Evolutionary conservation across 1,284 basidiomycete species (phyloP), one percentile per base, ranked within the genome.

Genomic region (Ustilago shanxiensis): DNA sequence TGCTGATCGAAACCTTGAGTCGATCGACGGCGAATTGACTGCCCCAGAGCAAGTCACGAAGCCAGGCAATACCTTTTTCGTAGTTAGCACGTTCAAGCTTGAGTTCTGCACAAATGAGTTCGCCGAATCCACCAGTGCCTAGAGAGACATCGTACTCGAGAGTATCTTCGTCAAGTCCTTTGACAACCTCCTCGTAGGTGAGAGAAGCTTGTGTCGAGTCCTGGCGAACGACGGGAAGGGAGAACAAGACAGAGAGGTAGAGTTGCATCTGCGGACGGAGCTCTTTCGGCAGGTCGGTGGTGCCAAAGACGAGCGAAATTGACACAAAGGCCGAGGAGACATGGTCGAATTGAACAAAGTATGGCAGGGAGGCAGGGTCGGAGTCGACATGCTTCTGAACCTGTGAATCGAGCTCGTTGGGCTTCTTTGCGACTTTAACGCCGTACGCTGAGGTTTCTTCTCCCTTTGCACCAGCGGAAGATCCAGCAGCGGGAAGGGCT

Each of bases 221-320:
- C 22, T 90, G 88, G 41, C 92, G 89, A 56, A 88, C 90, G 52
- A 99, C 89, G 11, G 95, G 95, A 0, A 98, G 89, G 22, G 93
- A 92, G 87, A 98, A 99, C 87, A 99, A 93, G 0, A 94, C 89
- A 28, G 90, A 90, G 33, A 94, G 89, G 85, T 97, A 95, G n/a
- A 93, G 89, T 39, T 94, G 88, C 20, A 95, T 94, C 80, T 95
- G 90, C 9, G 80, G 60, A 5, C 84, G 77, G 22, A 86, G 75
- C 56, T 81, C 69, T 1, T 72, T 53, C 6, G 84, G 79, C 44
- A 86, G 57, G n/a, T 76, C 56, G 18, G 79, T 68, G 8, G 87
- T 86, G 71, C 92, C 90, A 8, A 92, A 93, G 72, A 92, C 90
- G 41, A 98, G 87, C 22, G 91, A 90, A 68, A 98, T 74, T 47